Conservation (phyloP, 306 rosid species). For the Cucurbita moschata region DNA sequence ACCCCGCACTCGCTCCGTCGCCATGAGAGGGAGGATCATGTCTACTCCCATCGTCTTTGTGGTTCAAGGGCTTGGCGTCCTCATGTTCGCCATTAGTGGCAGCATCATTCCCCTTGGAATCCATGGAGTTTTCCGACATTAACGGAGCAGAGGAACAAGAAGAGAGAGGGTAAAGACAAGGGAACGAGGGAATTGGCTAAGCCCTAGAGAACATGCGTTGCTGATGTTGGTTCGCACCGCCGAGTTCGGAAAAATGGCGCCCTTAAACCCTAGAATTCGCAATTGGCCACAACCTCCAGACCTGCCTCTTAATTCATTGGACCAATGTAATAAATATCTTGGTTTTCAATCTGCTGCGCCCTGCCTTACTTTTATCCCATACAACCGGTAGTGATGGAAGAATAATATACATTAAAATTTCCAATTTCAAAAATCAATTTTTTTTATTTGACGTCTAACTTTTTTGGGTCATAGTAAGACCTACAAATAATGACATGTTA, state of each 20-base stretch:
- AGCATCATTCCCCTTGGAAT: conserved; percentile 33
- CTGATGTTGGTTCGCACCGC: neutral
- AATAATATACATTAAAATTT: too few species aligned
- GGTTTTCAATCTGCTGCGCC: neutral
- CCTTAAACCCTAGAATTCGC: neutral
- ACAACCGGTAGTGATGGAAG: neutral
- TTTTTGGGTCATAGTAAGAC: too few species aligned
- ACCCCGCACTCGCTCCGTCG: conserved; percentile 98
- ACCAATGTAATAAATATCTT: neutral
- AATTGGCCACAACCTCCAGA: neutral
- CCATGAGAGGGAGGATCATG: conserved; percentile 58
- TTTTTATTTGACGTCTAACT: too few species aligned
- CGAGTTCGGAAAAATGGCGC: neutral
- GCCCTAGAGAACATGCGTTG: conserved; percentile 2
- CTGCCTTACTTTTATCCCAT: neutral
- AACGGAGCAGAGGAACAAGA: neutral
- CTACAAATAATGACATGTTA: too few species aligned
- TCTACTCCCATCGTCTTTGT: conserved; percentile 41
- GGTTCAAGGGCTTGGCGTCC: conserved; percentile 30
- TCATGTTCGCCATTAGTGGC: conserved; percentile 31
- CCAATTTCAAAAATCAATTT: too few species aligned
- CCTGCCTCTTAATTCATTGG: neutral
- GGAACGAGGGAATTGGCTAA: neutral
- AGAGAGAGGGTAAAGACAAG: neutral
- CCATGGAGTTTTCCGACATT: conserved; percentile 36